Conservation (phyloP, 257 asterid genomes). For the Solanum acaule region DNA sequence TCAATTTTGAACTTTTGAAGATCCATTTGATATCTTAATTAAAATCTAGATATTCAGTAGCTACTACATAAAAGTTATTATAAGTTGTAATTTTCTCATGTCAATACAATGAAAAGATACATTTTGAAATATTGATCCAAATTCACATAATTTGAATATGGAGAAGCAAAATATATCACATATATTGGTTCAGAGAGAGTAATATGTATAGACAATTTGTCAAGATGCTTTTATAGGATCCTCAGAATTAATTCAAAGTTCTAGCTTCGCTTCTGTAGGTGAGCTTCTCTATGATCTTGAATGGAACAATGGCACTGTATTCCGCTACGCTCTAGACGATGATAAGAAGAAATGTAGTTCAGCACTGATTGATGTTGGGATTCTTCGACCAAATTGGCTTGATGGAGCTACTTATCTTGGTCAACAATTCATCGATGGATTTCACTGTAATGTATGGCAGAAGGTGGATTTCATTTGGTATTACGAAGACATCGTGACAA, state of each 20-base stretch:
- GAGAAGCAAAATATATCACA: not conserved
- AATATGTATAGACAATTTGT: not conserved
- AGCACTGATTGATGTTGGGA: constrained; percentile 34
- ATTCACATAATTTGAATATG: not conserved
- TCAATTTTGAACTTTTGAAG: not conserved
- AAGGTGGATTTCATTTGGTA: constrained; percentile 60
- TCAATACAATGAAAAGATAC: not conserved
- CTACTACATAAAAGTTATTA: not conserved
- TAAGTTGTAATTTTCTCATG: not conserved
- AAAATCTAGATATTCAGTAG: not conserved
- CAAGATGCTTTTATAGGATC: not conserved
- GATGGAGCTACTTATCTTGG: constrained; percentile 55
- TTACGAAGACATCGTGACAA: constrained; percentile 54
- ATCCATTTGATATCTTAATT: not conserved
- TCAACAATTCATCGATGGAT: constrained; percentile 45
- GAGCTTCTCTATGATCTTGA: constrained; percentile 45
- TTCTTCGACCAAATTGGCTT: constrained; percentile 63
- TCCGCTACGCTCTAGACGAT: constrained; percentile 39
- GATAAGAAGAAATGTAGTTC: constrained; percentile 26
- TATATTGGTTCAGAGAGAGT: not conserved
- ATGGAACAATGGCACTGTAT: constrained; percentile 72
- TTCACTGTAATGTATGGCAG: constrained; percentile 63
- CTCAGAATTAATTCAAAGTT: not conserved
- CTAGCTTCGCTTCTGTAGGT: constrained; percentile 7
- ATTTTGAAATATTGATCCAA: not conserved